phyloP scores from a whole-genome alignment of 2,329 filamentous ascomycete species.

The Fusarium albidum region DNA sequence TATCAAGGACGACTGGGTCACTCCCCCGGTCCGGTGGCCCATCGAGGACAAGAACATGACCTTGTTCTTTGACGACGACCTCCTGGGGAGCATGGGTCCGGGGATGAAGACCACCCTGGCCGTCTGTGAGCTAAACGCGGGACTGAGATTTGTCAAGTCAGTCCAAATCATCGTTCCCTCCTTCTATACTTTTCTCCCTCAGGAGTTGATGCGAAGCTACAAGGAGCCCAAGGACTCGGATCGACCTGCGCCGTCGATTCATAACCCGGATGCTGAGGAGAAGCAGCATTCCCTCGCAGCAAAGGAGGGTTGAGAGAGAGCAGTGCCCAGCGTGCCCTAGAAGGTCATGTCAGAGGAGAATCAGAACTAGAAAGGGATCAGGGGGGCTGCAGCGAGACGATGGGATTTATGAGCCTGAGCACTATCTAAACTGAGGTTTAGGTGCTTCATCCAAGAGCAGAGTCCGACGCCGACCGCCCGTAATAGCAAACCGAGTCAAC shows the following conservation, averaged over 20 bases:
- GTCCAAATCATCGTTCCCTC: slow-evolving; percentile 63
- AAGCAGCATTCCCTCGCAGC: slow-evolving; percentile 39
- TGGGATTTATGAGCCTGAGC: background rate
- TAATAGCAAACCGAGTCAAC: slow-evolving; percentile 6
- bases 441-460: background rate
- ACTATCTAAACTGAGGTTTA: slow-evolving; percentile 12
- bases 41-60: slow-evolving; percentile 36
- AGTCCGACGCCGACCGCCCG: slow-evolving; percentile 16
- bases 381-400: background rate
- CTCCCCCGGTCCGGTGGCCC: slow-evolving; percentile 32
- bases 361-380: no score
- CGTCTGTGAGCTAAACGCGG: slow-evolving; percentile 67
- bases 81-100: slow-evolving; percentile 60
- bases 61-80: slow-evolving; percentile 74
- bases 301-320: slow-evolving; percentile 25
- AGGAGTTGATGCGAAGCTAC: slow-evolving; percentile 74
- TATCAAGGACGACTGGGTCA: slow-evolving; percentile 59
- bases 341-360: no score
- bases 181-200: slow-evolving; percentile 71
- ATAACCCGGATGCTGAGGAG: slow-evolving; percentile 42
- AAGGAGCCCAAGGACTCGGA: slow-evolving; percentile 61
- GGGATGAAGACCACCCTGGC: slow-evolving; percentile 70
- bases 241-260: slow-evolving; percentile 55
- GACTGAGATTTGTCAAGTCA: slow-evolving; percentile 70
- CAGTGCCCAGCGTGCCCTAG: no score